Evolutionary conservation across 192 early-diverging fungal genomes (phyloP), one percentile per base, ranked within the genome.

Genomic region (Backusella macrospora): DNA sequence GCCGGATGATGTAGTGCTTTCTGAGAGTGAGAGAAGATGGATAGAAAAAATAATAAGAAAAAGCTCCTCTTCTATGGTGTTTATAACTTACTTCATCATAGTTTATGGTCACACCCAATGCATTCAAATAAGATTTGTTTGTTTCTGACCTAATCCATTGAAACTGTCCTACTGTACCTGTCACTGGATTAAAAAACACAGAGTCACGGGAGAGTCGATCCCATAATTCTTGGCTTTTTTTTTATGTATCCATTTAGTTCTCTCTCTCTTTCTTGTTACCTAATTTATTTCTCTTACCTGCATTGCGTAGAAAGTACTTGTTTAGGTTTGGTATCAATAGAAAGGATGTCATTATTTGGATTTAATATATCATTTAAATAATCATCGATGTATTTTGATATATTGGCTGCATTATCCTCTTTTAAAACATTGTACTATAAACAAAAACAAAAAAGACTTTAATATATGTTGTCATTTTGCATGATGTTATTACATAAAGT

Each of bases 141-240:
- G 74, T 78, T 45, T 82, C 72, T 12, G 80, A 82, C 44, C 80
- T 64, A 46, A 73, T 78, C 80, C 80, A 82, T 34, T 78, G 80
- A 38, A 82, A 82, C 38, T 82, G 80, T 10, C 80, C 80, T 26
- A 82, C 68, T 10, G 73, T 62, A 8, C 80, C 80, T 44, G 80
- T 82, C 21, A 78, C 45, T 42, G 80, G 74, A 65, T 82, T 82
- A n/a, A 76, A 82, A 37, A 82, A 82, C 7, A 82, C 77, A 12
- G 80, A 71, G 42, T 82, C 80, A 10, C 71, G 59, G 18, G 80
- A 82, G 12, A 82, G 66, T 29, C 75, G 78, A 15, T 68, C 55
- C 80, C 80, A 82, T 2, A 82, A 62, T 16, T 82, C 80, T 26
- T 44, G 46, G 45, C 80, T 78, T 10, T 26, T 26, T 21, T 21